Base-by-base conservation (phyloP, 768 basidiomycete genomes). In the Trametes maxima region DNA sequence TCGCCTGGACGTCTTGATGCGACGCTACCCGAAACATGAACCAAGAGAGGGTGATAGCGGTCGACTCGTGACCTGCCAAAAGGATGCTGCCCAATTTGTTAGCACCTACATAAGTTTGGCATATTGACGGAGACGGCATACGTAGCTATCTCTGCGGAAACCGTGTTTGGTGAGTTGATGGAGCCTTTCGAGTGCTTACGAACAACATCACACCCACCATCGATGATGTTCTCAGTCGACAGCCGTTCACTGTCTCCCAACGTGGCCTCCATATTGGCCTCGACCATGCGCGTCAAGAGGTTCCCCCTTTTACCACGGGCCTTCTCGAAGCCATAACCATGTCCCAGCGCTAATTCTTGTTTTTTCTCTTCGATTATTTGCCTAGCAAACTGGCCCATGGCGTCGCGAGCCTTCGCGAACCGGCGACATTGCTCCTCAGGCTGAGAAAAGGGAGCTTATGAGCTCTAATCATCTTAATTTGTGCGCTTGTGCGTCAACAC, bases 1-100 rank as follows among this genome's bases (percentile, higher is more conserved):
- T 70, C n/a, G 66, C 65, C 58, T 81, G 79, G 13, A 72, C 56
- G 0, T 74, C 71, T 0, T 74, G 75, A 39, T 73, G 54, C 24
- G 70, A 70, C 6, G 74, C 65, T 10, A 81, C 68, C 10, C 70
- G 65, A 60, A 73, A 77, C 7, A 79, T 61, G 16, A 69, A 67
- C 76, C 76, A 80, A 2, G 67, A 50, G 1, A 65, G 54, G 0
- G 67, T 64, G 14, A 67, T 60, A 33, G 66, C 65, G n/a, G 72
- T 73, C 12, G 73, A 73, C 49, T 75, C 73, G 49, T 74, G 73
- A 2, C 73, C 73, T 2, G 71, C 70, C 17, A 69, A 56, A 22
- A 72, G 58, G 56, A 71, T 66, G 5, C 61, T 69, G 12, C 2
- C 25, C 16, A 16, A n/a, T 16, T 6, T 13, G 35, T 51, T 11